Evolutionary conservation across 805 yeast genomes (phyloP).

Genomic region (Cyberlindnera subsufficiens): DNA sequence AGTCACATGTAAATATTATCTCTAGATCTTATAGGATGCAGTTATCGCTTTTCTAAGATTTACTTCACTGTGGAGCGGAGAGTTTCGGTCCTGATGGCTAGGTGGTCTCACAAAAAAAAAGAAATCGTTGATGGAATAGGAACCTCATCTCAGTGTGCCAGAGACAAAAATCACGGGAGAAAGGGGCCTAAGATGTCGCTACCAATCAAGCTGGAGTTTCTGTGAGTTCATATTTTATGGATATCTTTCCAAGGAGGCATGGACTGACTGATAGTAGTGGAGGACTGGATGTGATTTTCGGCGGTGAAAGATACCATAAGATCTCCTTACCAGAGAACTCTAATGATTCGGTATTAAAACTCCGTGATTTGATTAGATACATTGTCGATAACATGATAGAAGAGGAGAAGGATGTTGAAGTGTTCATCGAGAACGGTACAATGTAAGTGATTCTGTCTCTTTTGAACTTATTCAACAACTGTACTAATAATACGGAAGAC

Average conservation of each 20-base stretch:
- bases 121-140: neutral
- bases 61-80: neutral
- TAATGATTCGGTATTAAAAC: slow-evolving; percentile 26
- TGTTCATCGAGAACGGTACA: slow-evolving; percentile 75
- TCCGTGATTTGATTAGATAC: slow-evolving; percentile 47
- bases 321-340: slow-evolving; percentile 40
- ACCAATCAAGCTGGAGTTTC: slow-evolving; percentile 10
- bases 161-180: neutral
- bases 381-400: slow-evolving; percentile 50
- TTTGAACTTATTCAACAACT: neutral
- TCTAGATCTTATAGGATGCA: too few relatives aligned
- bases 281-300: slow-evolving; percentile 79
- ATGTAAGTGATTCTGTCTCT: slow-evolving; percentile 1
- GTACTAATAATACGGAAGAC: slow-evolving; percentile 29
- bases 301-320: slow-evolving; percentile 47
- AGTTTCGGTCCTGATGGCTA: neutral
- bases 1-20: neutral
- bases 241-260: neutral
- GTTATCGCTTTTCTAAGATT: neutral
- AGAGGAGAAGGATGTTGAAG: slow-evolving; percentile 58
- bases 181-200: neutral
- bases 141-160: neutral
- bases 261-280: slow-evolving; percentile 34
- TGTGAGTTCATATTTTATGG: slow-evolving; percentile 4
- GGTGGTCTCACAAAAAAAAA: neutral